Conservation (phyloP, 192 early-diverging fungal genomes). For the Coemansia sp. region DNA sequence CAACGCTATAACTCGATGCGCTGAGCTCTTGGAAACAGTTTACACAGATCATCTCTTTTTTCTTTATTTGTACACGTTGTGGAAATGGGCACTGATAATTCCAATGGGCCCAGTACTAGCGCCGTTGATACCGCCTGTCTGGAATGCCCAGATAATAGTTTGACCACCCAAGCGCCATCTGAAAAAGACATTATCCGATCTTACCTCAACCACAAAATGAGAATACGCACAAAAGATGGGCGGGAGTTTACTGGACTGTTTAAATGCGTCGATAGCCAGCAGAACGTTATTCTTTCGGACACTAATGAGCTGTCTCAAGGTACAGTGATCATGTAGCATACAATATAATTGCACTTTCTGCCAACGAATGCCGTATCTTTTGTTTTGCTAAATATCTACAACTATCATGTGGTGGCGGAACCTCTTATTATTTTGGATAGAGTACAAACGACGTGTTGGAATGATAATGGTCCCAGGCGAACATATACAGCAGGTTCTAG, state of each 20-base stretch:
- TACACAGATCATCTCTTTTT: too few species aligned
- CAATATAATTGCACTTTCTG: not conserved
- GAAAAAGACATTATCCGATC: slow-evolving; percentile 27
- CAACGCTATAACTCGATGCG: too few species aligned
- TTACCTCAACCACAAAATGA: slow-evolving; percentile 46
- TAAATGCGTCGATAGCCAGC: slow-evolving; percentile 36
- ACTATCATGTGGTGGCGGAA: not conserved
- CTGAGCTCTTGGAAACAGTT: too few species aligned
- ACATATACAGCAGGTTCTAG: slow-evolving; percentile 34
- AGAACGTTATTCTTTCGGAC: slow-evolving; percentile 45
- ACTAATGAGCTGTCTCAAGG: slow-evolving; percentile 34
- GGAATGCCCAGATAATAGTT: not conserved
- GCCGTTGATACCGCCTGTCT: not conserved
- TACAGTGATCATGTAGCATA: slow-evolving; percentile 3
- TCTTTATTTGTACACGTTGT: not conserved
- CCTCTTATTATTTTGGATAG: slow-evolving; percentile 11
- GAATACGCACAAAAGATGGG: slow-evolving; percentile 31
- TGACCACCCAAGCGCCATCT: not conserved
- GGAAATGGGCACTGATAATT: not conserved
- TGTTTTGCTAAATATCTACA: too few species aligned
- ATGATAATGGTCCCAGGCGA: slow-evolving; percentile 54
- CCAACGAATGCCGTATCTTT: not conserved
- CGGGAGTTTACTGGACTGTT: slow-evolving; percentile 39
- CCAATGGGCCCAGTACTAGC: not conserved
- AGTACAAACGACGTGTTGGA: slow-evolving; percentile 39